Base-by-base conservation (phyloP, 2,329 filamentous ascomycete genomes). In the Whalleya microplaca region DNA sequence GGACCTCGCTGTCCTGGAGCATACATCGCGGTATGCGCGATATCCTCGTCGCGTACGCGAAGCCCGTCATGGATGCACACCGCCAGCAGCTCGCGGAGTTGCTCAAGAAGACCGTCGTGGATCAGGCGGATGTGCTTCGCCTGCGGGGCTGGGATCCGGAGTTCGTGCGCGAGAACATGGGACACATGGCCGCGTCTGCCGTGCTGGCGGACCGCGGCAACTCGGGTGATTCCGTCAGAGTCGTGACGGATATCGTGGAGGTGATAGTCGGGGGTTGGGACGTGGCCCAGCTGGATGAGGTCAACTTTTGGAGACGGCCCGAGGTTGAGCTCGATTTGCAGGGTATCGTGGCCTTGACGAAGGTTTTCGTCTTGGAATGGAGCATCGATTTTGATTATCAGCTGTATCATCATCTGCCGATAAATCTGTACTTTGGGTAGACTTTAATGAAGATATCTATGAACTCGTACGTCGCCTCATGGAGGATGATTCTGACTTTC, bases 361-460 rank as follows among this genome's bases (percentile, higher is more conserved):
- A 73, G 48, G 56, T 68, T 7, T 69, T 72, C 45, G 68, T 73
- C 16, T 56, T 72, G 29, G 69, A 72, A 52, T 73, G 71, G 71
- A 73, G 70, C 21, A 63, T 66, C 47, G 70, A 72, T 49, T 68
- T 73, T 12, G 70, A 73, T 59, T 72, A 73, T 49, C 69, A 73
- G 64, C 63, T 73, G 46, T 73, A 73, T 53, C 69, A 72, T 49
- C 61, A 72, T 21, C 53, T 73, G 14, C 71, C 69, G 20, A 66
- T 65, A 41, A 46, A 49, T 4, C 20, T 67, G 21, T 63, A 60
- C 37, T 66, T 66, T 41, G 65, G 37, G 23, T 66, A 55, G 53
- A 18, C 14, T 32, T 37, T 16, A 9, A n/a, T 46, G 6, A 7
- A 6, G 32, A 12, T 37, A 37, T 7, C 14, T 6, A 14, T 37